phyloP scores from a whole-genome alignment of 2,329 filamentous ascomycete species.

The Arachnomyces sp. region DNA sequence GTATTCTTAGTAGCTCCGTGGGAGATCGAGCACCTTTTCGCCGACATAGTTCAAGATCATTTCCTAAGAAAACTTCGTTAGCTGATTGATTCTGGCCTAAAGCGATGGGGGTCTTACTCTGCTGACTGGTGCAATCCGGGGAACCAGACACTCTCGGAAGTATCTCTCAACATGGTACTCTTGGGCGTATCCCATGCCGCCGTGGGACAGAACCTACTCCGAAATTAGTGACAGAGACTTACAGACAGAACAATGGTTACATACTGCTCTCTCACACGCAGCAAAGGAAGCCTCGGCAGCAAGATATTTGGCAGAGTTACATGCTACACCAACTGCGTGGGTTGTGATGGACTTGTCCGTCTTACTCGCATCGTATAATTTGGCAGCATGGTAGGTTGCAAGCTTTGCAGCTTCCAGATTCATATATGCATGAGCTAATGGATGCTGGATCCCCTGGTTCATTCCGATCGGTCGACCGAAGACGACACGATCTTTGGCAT shows the following conservation, averaged over 20 bases:
- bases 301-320: conserved; percentile 60
- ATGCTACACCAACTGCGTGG: conserved; percentile 55
- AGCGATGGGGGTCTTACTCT: not conserved
- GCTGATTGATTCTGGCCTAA: not conserved
- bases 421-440: conserved; percentile 54
- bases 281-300: conserved; percentile 55
- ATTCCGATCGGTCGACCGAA: conserved; percentile 52
- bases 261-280: conserved; percentile 50
- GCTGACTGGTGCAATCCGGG: conserved; percentile 53
- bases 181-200: conserved; percentile 57
- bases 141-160: conserved; percentile 52
- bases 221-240: too few relatives aligned
- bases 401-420: conserved; percentile 54
- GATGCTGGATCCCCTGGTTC: conserved; percentile 55
- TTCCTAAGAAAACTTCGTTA: conserved; percentile 25
- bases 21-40: conserved; percentile 37
- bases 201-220: conserved; percentile 42
- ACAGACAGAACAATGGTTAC: not conserved
- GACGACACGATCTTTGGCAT: conserved; percentile 57
- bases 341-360: conserved; percentile 46
- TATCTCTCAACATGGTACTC: conserved; percentile 58
- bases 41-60: conserved; percentile 41
- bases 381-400: conserved; percentile 54
- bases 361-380: conserved; percentile 48
- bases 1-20: conserved; percentile 32